Conservation (phyloP, 257 asterid species). For the Petrea volubilis region DNA sequence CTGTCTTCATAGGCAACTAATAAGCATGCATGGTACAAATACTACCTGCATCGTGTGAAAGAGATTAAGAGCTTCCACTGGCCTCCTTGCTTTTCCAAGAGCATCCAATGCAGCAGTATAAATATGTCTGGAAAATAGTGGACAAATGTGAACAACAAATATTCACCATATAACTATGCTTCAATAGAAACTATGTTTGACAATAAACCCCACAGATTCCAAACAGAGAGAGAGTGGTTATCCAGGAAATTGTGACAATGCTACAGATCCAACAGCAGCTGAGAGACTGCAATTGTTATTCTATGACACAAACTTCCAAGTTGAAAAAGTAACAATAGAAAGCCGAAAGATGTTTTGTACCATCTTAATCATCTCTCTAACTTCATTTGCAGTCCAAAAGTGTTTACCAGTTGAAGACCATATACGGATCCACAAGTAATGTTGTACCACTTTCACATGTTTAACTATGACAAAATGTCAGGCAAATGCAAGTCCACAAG, state of each 20-base stretch:
- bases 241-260: too few species aligned
- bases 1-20: slow-evolving; percentile 12
- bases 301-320: not conserved
- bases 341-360: not conserved
- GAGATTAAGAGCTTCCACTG: slow-evolving; percentile 91
- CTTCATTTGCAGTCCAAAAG: slow-evolving; percentile 5
- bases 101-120: slow-evolving; percentile 89
- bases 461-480: too few species aligned
- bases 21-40: slow-evolving; percentile 10
- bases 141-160: not conserved
- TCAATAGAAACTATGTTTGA: too few species aligned
- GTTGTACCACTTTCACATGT: too few species aligned
- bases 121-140: slow-evolving; percentile 46
- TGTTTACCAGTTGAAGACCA: slow-evolving; percentile 8
- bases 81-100: slow-evolving; percentile 88
- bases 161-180: not conserved
- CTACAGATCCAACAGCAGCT: not conserved
- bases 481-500: too few species aligned
- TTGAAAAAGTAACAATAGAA: not conserved
- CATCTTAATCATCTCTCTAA: slow-evolving; percentile 1
- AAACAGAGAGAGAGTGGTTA: too few species aligned
- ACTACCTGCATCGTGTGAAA: slow-evolving; percentile 80
- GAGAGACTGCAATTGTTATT: not conserved
- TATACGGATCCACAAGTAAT: not conserved
- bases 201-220: too few species aligned